phyloP scores from a whole-genome alignment of 305 asterid species.

The Fraxinus paxiana region DNA sequence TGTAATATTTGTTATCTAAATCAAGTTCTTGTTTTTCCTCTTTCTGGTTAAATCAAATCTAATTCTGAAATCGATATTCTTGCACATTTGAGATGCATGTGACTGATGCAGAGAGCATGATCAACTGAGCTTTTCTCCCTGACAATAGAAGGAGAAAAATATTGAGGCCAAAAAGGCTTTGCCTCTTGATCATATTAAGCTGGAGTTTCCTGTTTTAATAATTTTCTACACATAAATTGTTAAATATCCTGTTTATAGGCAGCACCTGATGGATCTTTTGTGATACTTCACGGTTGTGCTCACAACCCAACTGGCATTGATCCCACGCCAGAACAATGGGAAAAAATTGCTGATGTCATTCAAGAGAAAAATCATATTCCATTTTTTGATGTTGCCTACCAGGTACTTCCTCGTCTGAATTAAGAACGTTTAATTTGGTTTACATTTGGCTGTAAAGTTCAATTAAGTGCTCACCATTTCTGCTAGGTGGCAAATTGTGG shows the following conservation, averaged over 20 bases:
- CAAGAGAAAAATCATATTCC: slow-evolving; percentile 90
- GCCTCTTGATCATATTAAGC: neutral
- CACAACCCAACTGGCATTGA: slow-evolving; percentile 99
- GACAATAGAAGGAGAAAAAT: neutral
- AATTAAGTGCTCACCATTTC: slow-evolving; percentile 11
- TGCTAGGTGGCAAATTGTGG: neutral
- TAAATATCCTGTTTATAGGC: slow-evolving; percentile 45
- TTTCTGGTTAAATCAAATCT: slow-evolving; percentile 1
- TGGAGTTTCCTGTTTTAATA: neutral
- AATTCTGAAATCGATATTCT: neutral
- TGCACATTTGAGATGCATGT: slow-evolving; percentile 1
- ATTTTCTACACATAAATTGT: slow-evolving; percentile 1
- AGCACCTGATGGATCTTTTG: slow-evolving; percentile 91
- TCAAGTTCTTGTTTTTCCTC: slow-evolving; percentile 5
- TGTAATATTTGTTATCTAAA: neutral
- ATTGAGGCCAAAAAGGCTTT: slow-evolving; percentile 5
- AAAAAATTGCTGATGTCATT: slow-evolving; percentile 76
- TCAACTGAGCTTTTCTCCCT: neutral
- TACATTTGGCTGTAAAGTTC: slow-evolving; percentile 1
- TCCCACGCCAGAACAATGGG: slow-evolving; percentile 92
- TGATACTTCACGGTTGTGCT: slow-evolving; percentile 92
- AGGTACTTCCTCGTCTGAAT: slow-evolving; percentile 45
- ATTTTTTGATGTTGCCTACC: slow-evolving; percentile 98
- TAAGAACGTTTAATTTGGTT: slow-evolving; percentile 12
- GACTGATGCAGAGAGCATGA: slow-evolving; percentile 3